These are phyloP conservation scores for Sugiyamaella grinbergsii DNA, from an alignment of 1,139 yeast genomes.

Conservation along the genomic window DNA sequence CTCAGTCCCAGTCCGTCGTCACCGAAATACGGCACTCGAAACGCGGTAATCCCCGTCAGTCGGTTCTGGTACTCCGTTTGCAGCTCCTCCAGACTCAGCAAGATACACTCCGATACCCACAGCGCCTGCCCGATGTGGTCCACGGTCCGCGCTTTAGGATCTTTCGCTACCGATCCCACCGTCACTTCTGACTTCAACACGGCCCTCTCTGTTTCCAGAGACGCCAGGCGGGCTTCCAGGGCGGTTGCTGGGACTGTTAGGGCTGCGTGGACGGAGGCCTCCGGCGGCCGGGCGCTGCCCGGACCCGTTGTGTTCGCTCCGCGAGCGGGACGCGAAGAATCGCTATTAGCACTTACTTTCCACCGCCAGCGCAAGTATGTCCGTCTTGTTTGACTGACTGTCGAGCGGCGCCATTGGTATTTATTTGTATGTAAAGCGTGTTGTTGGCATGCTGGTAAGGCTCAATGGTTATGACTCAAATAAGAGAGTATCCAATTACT, in stretches of 20 bases:
- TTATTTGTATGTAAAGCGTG: too few species aligned
- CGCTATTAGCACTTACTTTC: slow-evolving; percentile 14
- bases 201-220: slow-evolving; percentile 4
- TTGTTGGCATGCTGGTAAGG: too few species aligned
- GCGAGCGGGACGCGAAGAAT: too few species aligned
- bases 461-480: too few species aligned
- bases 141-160: background rate
- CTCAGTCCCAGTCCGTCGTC: slow-evolving; percentile 34
- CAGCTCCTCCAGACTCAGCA: slow-evolving; percentile 22
- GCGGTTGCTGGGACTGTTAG: slow-evolving; percentile 12
- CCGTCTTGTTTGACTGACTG: slow-evolving; percentile 8
- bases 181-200: slow-evolving; percentile 2
- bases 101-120: background rate
- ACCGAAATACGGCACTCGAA: slow-evolving; percentile 25
- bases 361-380: slow-evolving; percentile 9
- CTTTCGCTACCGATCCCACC: background rate
- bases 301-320: too few species aligned
- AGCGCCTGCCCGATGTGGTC: background rate
- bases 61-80: slow-evolving; percentile 32
- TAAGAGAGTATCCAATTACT: too few species aligned
- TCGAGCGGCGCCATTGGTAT: too few species aligned
- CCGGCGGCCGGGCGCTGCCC: too few species aligned
- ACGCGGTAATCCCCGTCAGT: slow-evolving; percentile 35
- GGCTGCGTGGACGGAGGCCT: too few species aligned
- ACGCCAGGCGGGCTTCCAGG: slow-evolving; percentile 10